A percentile compares a stretch with the other conserved stretches of the same genome.
Conservation (phyloP, 441 rosid species). For the Erodium texanum region DNA sequence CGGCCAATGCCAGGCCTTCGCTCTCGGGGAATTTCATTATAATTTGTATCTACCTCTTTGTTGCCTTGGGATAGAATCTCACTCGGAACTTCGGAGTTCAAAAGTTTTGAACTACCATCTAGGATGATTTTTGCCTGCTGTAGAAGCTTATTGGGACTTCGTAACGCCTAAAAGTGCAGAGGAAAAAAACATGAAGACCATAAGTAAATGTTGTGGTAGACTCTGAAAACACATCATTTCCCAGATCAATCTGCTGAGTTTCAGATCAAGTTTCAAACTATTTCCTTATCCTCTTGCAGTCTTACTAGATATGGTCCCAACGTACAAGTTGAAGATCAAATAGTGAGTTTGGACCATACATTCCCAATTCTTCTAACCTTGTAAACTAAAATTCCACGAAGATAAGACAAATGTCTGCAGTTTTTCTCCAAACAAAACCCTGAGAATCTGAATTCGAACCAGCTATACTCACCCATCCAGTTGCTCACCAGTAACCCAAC, state of each 20-base stretch:
- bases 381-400: not conserved
- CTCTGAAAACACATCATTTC: not conserved
- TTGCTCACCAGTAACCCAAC: not conserved
- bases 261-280: not conserved
- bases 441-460: not conserved
- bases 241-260: not conserved
- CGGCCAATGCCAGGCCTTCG: conserved; percentile 62
- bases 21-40: conserved; percentile 34
- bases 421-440: not conserved
- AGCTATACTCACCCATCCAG: not conserved
- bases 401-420: not conserved
- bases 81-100: conserved; percentile 19
- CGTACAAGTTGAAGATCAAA: not conserved
- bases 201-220: not conserved
- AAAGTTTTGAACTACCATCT: conserved; percentile 22
- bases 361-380: not conserved
- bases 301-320: not conserved
- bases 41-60: conserved; percentile 22
- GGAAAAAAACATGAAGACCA: not conserved
- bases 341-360: not conserved
- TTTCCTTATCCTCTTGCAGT: not conserved
- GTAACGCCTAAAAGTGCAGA: conserved; percentile 40
- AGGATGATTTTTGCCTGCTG: conserved; percentile 43
- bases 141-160: conserved; percentile 35
- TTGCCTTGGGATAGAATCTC: conserved; percentile 14